Evolutionary conservation across 2,329 filamentous ascomycete genomes (phyloP), one percentile per base, ranked within the genome.

Genomic region (Pseudogymnoascus sp.): DNA sequence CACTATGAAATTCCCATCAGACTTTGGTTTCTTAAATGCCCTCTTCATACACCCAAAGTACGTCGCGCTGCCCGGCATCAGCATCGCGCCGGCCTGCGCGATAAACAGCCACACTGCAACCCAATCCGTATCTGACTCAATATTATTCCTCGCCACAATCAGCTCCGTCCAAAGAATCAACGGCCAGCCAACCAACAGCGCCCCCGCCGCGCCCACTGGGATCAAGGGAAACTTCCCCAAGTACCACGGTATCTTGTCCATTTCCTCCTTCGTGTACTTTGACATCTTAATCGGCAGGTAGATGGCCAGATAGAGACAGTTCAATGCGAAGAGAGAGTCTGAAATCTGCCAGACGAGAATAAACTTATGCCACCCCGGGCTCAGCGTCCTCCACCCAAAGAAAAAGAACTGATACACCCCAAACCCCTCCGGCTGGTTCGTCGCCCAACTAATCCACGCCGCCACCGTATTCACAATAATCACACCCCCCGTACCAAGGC

Each of bases 11-110:
- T 14, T 14, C 23, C 23, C 23, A 16, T 28, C 6, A 14, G 16
- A 23, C 23, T 43, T 37, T 8, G 37, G 31, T 4, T 37, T 61
- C 37, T 43, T 61, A 7, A n/a, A 39, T 1, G 6, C 28, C 8
- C 34, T 41, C 34, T 13, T 28, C 13, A 61, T 16, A 5, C 60
- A 61, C n/a, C 60, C 34, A 41, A 61, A 43, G 23, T 43, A 41
- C 14, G 60, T 43, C 31, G 34, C n/a, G 37, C 34, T 61, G 75
- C 34, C 28, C 16, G 61, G 63, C 61, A 65, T 39, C 28, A 65
- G 28, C 61, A 65, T 63, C 6, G 63, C 36, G 13, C 60, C 63
- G 7, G 25, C 61, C 61, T 65, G 63, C 11, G 61, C 63, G 7
- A 54, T 54, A 54, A 54, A 54, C 14, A 64, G 34, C 28, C 36